These are phyloP conservation scores for Pseudocercospora vitis DNA, from an alignment of 2,329 filamentous ascomycete genomes.

Conservation along the genomic window DNA sequence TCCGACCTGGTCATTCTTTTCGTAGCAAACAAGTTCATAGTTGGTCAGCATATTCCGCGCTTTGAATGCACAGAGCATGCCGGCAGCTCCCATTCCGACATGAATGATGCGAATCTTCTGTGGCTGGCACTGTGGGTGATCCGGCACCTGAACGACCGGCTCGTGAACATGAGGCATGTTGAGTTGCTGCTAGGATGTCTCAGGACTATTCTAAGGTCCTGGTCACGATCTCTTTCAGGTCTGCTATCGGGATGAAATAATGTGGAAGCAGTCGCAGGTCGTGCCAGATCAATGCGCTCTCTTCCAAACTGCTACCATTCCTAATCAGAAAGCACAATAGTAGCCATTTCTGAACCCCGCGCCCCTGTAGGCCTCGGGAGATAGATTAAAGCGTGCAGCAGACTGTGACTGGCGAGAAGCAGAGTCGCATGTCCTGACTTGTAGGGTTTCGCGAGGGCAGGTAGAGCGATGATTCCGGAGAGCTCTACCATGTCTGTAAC, in stretches of 20 bases:
- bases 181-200: too few relatives aligned
- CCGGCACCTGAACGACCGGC: constrained; percentile 20
- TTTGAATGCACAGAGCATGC: constrained; percentile 21
- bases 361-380: neutral
- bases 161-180: constrained; percentile 24
- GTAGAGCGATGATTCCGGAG: neutral
- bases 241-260: too few relatives aligned
- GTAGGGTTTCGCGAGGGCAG: neutral
- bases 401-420: neutral
- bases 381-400: too few relatives aligned
- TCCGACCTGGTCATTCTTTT: constrained; percentile 40
- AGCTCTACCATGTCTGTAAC: neutral
- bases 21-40: constrained; percentile 44
- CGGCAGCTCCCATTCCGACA: constrained; percentile 25
- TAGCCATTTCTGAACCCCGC: too few relatives aligned
- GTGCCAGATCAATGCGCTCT: too few relatives aligned
- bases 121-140: constrained; percentile 25
- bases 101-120: constrained; percentile 26
- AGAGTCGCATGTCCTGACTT: neutral
- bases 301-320: too few relatives aligned
- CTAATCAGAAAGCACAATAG: too few relatives aligned
- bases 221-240: too few relatives aligned
- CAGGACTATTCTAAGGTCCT: too few relatives aligned
- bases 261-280: too few relatives aligned
- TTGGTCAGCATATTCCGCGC: constrained; percentile 22